Evolutionary conservation across 1,139 yeast species (phyloP).

Genomic region (Candida dubliniensis): DNA sequence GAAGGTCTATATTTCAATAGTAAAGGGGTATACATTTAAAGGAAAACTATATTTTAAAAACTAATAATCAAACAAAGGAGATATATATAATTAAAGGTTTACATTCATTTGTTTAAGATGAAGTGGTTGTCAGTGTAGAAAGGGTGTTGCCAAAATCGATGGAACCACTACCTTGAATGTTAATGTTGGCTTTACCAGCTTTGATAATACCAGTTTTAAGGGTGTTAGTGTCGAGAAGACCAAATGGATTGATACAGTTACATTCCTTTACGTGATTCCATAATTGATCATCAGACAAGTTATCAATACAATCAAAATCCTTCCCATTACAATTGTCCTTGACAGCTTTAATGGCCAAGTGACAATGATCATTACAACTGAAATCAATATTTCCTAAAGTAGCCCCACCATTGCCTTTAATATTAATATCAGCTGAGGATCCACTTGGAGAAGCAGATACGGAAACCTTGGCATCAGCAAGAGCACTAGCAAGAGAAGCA

Average conservation of each 20-base stretch:
- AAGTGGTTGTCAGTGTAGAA: neutral
- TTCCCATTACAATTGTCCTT: neutral
- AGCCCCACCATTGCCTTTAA: neutral
- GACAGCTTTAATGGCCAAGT: slow-evolving; percentile 1
- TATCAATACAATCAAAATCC: slow-evolving; percentile 3
- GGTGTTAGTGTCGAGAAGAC: neutral
- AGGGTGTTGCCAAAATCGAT: neutral
- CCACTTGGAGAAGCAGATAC: neutral
- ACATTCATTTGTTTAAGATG: too few relatives aligned
- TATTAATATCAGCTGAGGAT: neutral
- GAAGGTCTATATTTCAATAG: too few relatives aligned
- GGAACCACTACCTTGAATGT: neutral
- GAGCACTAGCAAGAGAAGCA: too few relatives aligned
- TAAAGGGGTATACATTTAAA: too few relatives aligned
- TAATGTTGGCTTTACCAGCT: neutral
- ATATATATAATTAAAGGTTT: too few relatives aligned
- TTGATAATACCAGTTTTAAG: slow-evolving; percentile 1
- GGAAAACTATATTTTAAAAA: too few relatives aligned
- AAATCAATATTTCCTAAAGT: neutral
- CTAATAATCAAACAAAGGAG: too few relatives aligned
- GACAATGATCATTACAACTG: slow-evolving; percentile 2
- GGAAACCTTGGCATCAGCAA: neutral
- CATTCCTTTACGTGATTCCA: slow-evolving; percentile 3
- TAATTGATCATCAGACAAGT: slow-evolving; percentile 1
- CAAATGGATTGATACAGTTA: slow-evolving; percentile 5